Base-by-base conservation (phyloP, 2,329 filamentous ascomycete species). In the Bimuria novae-zelandiae region DNA sequence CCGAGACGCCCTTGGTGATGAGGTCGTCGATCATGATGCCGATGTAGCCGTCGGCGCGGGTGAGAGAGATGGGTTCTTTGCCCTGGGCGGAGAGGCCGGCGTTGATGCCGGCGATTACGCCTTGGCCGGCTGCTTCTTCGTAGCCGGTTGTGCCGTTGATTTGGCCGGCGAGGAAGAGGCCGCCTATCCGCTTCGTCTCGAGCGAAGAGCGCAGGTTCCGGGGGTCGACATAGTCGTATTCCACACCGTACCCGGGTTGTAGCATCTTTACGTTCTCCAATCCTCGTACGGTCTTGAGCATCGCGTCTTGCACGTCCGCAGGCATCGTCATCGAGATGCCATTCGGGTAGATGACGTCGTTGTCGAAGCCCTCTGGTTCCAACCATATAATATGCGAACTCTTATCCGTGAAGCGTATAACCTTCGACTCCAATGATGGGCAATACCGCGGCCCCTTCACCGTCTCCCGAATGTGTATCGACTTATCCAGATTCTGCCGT, bases 61-160 rank as follows among this genome's bases (percentile, higher is more conserved):
- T 87, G 25, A 99, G 78, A 0, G 83, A 83, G 55, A 95, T 80
- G 0, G 86, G 82, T 1, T 80, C 73, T 52, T 88, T 84, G 1
- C 83, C 83, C 55, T 84, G 82, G 0, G 92, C 85, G 1, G 87
- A 82, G n/a, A 94, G 83, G 2, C 93, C 94, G 1, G 94, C 94
- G 68, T 99, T 99, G 65, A 93, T 92, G 27, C 94, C 94, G 0
- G 94, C 94, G 12, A 99, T 78, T 41, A 99, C 82, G 8, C 94
- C 94, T 73, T 99, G 94, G 0, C 90, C 93, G 0, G 94, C 92
- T 8, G 94, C 94, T 79, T 99, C 94, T 76, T 99, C 94, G 71
- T 99, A 99, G 3, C 94, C 94, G 0, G 94, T 99, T 0, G 94
- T 99, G 40, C 94, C 94, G 73, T 99, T 99, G 74, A 99, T 97